Percentiles rank a stretch among this genome's conserved stretches.
Evolutionary conservation across 306 rosid species (phyloP).

Genomic region (Glycine latifolia): DNA sequence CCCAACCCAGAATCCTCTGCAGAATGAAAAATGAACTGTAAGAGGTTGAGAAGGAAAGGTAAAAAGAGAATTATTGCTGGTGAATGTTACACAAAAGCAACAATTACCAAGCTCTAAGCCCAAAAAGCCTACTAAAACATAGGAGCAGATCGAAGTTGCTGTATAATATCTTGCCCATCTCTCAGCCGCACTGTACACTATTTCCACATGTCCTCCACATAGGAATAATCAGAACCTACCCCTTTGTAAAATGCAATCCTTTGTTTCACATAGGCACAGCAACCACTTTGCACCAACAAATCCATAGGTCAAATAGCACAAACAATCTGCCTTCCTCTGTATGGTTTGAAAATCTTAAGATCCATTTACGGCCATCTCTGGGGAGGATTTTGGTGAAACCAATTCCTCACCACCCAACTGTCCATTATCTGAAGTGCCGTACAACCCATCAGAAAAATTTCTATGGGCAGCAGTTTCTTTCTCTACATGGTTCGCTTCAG

Average conservation of each 20-base stretch:
- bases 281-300: slow-evolving; percentile 56
- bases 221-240: slow-evolving; percentile 46
- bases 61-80: slow-evolving; percentile 62
- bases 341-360: slow-evolving; percentile 53
- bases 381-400: slow-evolving; percentile 85
- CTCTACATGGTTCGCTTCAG: slow-evolving; percentile 64
- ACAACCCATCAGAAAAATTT: slow-evolving; percentile 62
- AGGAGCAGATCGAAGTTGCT: slow-evolving; percentile 46
- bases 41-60: slow-evolving; percentile 43
- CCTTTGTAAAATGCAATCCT: slow-evolving; percentile 37
- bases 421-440: slow-evolving; percentile 57
- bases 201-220: slow-evolving; percentile 51
- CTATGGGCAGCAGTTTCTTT: slow-evolving; percentile 60
- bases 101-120: slow-evolving; percentile 50
- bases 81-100: slow-evolving; percentile 71
- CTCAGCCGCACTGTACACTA: slow-evolving; percentile 58
- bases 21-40: slow-evolving; percentile 45
- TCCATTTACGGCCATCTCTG: slow-evolving; percentile 91
- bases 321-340: neutral
- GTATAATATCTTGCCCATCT: slow-evolving; percentile 46
- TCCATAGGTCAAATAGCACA: neutral
- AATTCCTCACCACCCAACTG: slow-evolving; percentile 76
- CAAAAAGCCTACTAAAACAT: slow-evolving; percentile 46
- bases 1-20: slow-evolving; percentile 39
- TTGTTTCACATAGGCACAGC: slow-evolving; percentile 42